Evolutionary conservation across 2,329 filamentous ascomycete species (phyloP), one percentile per base, ranked within the genome.

Genomic region (Colletotrichum tropicale): DNA sequence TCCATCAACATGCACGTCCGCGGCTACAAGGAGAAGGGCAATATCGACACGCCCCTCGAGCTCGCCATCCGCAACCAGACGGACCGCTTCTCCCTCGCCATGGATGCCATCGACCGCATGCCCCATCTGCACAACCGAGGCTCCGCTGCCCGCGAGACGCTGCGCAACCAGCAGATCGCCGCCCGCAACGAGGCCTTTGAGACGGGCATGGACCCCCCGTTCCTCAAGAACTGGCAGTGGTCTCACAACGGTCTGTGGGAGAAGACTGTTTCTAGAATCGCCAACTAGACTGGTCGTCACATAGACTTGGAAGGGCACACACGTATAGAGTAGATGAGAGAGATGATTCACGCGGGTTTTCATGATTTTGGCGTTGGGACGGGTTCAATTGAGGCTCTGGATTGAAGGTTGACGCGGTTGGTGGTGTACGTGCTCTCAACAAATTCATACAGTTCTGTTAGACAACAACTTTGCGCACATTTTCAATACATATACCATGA

Each of bases 11-110:
- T 96, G 77, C 92, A 94, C 80, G 94, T 96, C n/a, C 89, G 92
- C 36, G 94, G 94, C 2, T 96, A 96, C 87, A 92, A 90, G 81
- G 94, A 96, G 87, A 96, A 96, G 89, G 94, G 94, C 62, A 96
- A 96, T 83, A 96, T 96, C 79, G 93, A 96, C 82, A 96, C 94
- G 0, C 94, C 94, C 2, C 91, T 96, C 24, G 94, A 95, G 85
- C 86, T 96, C 77, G 94, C 94, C 32, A 94, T 96, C 81, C 89
- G 94, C 75, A 96, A 96, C 85, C 89, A 93, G 80, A 94, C 94
- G 1, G 94, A 96, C 85, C 89, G 94, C 32, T 96, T 94, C 86
- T 94, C 92, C 79, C 85, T 96, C 48, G 94, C 94, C 12, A 95
- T 96, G 76, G 91, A 94, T 80, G 94, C 94, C 16, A 93, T 96